Base-by-base conservation (phyloP, 768 basidiomycete genomes). In the Xerocomellus amylosporus region DNA sequence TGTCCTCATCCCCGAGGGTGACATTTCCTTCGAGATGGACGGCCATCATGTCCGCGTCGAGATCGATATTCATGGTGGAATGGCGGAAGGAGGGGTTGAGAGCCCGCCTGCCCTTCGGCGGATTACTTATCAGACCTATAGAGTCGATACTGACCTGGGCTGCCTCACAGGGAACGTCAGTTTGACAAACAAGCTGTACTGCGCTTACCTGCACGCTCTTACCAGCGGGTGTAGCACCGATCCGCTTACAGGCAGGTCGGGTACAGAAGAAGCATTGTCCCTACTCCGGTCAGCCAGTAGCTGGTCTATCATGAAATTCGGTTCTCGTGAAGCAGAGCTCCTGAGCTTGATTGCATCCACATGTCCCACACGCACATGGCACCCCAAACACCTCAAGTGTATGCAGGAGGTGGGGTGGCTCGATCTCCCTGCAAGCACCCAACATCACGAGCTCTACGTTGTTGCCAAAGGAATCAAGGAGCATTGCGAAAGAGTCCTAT, bases 161-260 rank as follows among this genome's bases (percentile, higher is more conserved):
- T 62, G 65, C 38, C 58, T 75, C 19, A 52, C 46, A 10, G 66
- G 68, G 2, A 66, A 67, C 10, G 58, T 45, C 3, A 68, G 59
- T 17, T 46, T 74, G 39, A 56, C 54, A 2, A 68, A 64, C 53
- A 62, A 60, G 38, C 63, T 79, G 8, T 78, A 70, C 48, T 69
- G 67, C 40, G 66, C 73, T 3, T 77, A 77, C 46, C 66, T 82
- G 15, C 81, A 82, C 41, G 75, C 77, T 17, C 53, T 79, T 4
- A 79, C 73, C 2, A 74, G 74, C 19, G 71, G 74, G 41, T 71
- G 71, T 43, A 61, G 75, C 15, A 66, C 70, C 12, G 80, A 82
- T 62, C 76, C 77, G 2, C 65, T 82, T 19, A 77, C 74, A 1
- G 58, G 60, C 17, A 73, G 73, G 8, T 76, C 75, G 0, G 80